Percentiles rank a stretch among this genome's conserved stretches.
Evolutionary conservation across 2,329 filamentous ascomycete species (phyloP).

Genomic region (Sarocladiaceae sp.): DNA sequence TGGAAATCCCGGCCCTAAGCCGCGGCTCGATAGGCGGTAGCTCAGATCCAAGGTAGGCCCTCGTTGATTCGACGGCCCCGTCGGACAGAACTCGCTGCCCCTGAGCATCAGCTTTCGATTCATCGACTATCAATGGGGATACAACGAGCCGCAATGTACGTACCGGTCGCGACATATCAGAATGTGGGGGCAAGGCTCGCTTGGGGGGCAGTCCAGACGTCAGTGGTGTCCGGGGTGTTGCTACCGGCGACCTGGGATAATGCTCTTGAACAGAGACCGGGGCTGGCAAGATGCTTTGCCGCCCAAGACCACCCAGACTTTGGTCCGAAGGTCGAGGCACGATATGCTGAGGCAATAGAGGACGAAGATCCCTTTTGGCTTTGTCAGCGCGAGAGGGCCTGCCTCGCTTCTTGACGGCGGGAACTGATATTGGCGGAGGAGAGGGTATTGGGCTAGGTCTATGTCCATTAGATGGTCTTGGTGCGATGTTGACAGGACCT

Average conservation of each 20-base stretch:
- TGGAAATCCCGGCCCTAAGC: not conserved
- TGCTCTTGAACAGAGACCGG: not conserved
- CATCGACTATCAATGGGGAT: no score
- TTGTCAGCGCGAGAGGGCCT: constrained; percentile 42
- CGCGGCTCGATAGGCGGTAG: constrained; percentile 3
- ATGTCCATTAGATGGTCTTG: constrained; percentile 18
- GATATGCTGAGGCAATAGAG: constrained; percentile 27
- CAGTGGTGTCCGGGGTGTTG: not conserved
- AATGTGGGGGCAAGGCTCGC: not conserved
- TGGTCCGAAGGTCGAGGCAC: constrained; percentile 23
- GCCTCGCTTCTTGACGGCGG: constrained; percentile 36
- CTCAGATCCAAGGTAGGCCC: constrained; percentile 6
- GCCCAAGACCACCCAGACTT: constrained; percentile 12
- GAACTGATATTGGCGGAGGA: constrained; percentile 11
- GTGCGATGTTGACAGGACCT: constrained; percentile 9
- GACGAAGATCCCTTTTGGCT: constrained; percentile 24
- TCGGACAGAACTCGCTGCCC: constrained; percentile 5
- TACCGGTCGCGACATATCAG: constrained; percentile 3
- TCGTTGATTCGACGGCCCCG: not conserved
- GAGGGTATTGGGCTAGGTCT: constrained; percentile 7
- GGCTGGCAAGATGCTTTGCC: not conserved
- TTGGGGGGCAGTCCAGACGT: not conserved
- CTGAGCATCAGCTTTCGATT: not conserved
- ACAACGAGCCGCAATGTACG: not conserved
- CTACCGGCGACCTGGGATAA: not conserved